Evolutionary conservation across 495 filamentous ascomycete species (phyloP).

Genomic region (Talaromyces borbonicus): DNA sequence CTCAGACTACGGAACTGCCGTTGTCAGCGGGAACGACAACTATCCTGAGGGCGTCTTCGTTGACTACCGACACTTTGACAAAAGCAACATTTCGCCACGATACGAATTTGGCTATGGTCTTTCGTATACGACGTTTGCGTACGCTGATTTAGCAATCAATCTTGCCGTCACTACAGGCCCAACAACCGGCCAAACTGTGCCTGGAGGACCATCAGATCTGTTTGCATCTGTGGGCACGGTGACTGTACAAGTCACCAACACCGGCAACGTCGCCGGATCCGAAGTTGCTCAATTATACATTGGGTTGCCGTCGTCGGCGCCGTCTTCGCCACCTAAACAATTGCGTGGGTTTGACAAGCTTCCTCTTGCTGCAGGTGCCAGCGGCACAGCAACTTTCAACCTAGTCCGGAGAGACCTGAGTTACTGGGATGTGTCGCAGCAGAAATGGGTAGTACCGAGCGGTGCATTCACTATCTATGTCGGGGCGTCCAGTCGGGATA

Average conservation of each 20-base stretch:
- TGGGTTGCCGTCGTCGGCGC: conserved; percentile 32
- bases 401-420: conserved; percentile 55
- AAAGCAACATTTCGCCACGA: conserved; percentile 44
- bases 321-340: conserved; percentile 17
- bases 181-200: conserved; percentile 27
- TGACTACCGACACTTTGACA: conserved; percentile 62
- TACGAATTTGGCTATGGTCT: conserved; percentile 64
- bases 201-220: conserved; percentile 49
- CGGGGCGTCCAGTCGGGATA: conserved; percentile 36
- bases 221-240: conserved; percentile 46
- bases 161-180: conserved; percentile 19
- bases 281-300: conserved; percentile 62
- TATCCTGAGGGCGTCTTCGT: conserved; percentile 56
- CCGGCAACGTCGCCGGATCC: conserved; percentile 38
- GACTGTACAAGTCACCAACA: conserved; percentile 39
- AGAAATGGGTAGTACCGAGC: conserved; percentile 54
- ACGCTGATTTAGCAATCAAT: conserved; percentile 31
- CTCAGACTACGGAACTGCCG: conserved; percentile 45
- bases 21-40: conserved; percentile 14
- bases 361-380: conserved; percentile 27
- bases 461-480: conserved; percentile 41
- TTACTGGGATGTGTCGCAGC: conserved; percentile 51
- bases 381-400: conserved; percentile 38
- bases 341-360: conserved; percentile 58
- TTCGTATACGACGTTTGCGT: conserved; percentile 55